Evolutionary conservation across 768 basidiomycete genomes (phyloP).

Genomic region (Pleurotus platypus): DNA sequence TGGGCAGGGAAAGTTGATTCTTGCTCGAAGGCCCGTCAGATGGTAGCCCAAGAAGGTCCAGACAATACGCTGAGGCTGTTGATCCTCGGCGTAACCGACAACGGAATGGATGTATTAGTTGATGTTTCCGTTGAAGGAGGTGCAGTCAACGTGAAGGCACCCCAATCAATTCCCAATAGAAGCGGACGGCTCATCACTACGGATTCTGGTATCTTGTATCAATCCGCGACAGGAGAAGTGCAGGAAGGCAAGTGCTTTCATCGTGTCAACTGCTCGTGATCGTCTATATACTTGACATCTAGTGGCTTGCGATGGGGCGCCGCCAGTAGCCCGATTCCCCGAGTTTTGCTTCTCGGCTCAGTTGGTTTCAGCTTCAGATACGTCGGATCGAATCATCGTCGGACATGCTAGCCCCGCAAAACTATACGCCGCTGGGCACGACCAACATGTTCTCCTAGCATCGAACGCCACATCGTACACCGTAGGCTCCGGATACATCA

Average conservation of each 20-base stretch:
- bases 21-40: conserved; percentile 23
- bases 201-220: conserved; percentile 31
- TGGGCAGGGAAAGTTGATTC: conserved; percentile 28
- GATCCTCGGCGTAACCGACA: conserved; percentile 35
- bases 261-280: not conserved
- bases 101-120: conserved; percentile 30
- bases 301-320: not conserved
- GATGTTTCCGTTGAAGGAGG: conserved; percentile 19
- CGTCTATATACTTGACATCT: not conserved
- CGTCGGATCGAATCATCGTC: conserved; percentile 37
- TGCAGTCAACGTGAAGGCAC: conserved; percentile 9
- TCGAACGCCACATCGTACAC: conserved; percentile 70
- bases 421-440: conserved; percentile 42
- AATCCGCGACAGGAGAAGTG: conserved; percentile 46
- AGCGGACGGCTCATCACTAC: conserved; percentile 48
- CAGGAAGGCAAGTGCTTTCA: conserved; percentile 33
- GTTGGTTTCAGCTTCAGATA: conserved; percentile 20
- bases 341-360: conserved; percentile 56
- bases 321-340: conserved; percentile 38
- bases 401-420: conserved; percentile 68
- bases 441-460: conserved; percentile 30
- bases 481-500: conserved; percentile 69
- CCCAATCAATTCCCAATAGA: conserved; percentile 11
- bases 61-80: conserved; percentile 22
- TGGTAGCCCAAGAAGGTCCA: conserved; percentile 10